Evolutionary conservation across 352 stramenopile genomes (phyloP).

Genomic region (Elongisporangium undulatum): DNA sequence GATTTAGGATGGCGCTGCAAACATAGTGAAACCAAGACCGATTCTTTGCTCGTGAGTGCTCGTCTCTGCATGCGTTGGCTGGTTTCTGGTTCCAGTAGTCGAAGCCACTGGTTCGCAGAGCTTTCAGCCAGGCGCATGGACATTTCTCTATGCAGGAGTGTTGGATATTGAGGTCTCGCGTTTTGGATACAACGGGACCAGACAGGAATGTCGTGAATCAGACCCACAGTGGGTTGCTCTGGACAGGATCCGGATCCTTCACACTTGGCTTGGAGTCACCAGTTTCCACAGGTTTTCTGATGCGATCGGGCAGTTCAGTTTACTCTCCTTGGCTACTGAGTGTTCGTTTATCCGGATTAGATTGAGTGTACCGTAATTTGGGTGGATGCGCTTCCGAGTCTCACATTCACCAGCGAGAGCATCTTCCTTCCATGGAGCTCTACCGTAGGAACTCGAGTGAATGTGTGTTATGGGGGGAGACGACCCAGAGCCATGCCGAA

Average conservation of each 20-base stretch:
- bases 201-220: not conserved
- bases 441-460: not conserved
- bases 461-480: not conserved
- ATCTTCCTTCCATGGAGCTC: not conserved
- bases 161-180: not conserved
- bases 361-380: not conserved
- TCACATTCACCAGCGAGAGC: not conserved
- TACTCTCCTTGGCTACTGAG: not conserved
- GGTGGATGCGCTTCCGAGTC: not conserved
- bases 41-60: not conserved
- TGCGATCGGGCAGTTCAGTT: not conserved
- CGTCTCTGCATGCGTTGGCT: not conserved
- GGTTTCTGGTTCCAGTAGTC: not conserved
- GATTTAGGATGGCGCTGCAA: not conserved
- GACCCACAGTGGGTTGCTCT: not conserved
- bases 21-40: not conserved
- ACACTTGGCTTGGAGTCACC: not conserved
- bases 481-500: not conserved
- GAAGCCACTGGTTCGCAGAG: not conserved
- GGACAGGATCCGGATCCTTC: not conserved
- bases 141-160: not conserved
- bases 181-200: not conserved
- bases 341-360: not conserved
- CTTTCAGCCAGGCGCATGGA: not conserved
- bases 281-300: not conserved